Conservation (phyloP, 2,329 filamentous ascomycete genomes). For the Cladophialophora carrionii region DNA sequence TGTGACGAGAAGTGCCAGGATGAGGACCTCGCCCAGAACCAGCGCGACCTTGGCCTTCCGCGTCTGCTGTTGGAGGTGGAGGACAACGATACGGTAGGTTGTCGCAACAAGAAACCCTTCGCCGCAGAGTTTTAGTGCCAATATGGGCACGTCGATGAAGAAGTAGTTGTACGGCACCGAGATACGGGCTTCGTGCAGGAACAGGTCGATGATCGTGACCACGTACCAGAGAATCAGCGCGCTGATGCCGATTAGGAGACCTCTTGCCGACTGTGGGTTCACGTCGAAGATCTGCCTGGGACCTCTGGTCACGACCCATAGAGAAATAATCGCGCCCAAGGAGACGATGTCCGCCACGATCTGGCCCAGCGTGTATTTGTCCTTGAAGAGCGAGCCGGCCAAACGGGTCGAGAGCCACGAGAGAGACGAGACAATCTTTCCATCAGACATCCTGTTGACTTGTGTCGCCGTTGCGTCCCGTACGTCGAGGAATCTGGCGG, state of each 20-base stretch:
- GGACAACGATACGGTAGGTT: neutral
- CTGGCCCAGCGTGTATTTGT: neutral
- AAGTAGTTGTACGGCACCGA: conserved; percentile 2
- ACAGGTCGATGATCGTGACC: neutral
- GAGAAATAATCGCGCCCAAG: neutral
- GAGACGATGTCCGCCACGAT: conserved; percentile 1
- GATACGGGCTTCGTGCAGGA: neutral
- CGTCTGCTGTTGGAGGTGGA: neutral
- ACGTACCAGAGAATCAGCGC: neutral
- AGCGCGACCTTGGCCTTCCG: neutral
- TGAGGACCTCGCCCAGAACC: neutral
- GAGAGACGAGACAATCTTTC: neutral
- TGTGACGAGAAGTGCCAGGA: conserved; percentile 1
- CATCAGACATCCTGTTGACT: neutral
- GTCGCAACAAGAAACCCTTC: neutral
- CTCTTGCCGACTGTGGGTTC: neutral
- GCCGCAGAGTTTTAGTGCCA: conserved; percentile 1
- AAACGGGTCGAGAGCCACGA: neutral
- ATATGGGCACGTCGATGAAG: neutral
- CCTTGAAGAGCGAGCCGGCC: neutral
- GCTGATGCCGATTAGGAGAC: neutral
- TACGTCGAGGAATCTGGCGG: neutral
- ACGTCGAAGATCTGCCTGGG: neutral
- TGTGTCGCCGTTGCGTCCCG: neutral
- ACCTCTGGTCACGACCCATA: neutral